phyloP scores from a whole-genome alignment of 306 rosid species.

The Heteromeles arbutifolia region DNA sequence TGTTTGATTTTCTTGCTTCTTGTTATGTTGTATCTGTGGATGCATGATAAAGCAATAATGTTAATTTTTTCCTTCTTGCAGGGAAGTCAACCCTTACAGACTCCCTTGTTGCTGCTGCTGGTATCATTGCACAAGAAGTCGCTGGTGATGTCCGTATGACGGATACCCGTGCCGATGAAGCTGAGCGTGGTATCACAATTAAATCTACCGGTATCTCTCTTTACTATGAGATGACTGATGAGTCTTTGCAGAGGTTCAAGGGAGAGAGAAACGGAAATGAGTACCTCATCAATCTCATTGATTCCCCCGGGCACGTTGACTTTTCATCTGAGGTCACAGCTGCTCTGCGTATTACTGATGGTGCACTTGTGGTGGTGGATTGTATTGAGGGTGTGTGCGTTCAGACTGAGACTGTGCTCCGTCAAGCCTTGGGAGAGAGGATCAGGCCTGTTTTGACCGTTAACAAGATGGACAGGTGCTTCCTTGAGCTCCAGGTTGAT shows the following conservation, averaged over 20 bases:
- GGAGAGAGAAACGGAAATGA: slow-evolving; percentile 77
- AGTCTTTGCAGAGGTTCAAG: slow-evolving; percentile 42
- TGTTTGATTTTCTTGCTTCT: not conserved
- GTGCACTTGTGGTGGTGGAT: slow-evolving; percentile 88
- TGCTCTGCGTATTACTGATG: slow-evolving; percentile 90
- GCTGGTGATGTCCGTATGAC: slow-evolving; percentile 97
- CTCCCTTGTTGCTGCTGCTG: slow-evolving; percentile 94
- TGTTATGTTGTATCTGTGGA: not conserved
- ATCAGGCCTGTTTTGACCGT: slow-evolving; percentile 81
- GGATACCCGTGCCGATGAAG: slow-evolving; percentile 87
- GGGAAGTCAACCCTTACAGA: slow-evolving; percentile 66
- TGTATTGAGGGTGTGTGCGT: slow-evolving; percentile 93
- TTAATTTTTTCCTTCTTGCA: not conserved
- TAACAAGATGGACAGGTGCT: slow-evolving; percentile 95
- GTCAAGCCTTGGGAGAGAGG: slow-evolving; percentile 93
- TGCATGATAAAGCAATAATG: not conserved
- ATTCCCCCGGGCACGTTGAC: slow-evolving; percentile 88
- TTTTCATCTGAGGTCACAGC: slow-evolving; percentile 95
- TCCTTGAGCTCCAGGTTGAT: slow-evolving; percentile 93
- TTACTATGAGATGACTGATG: slow-evolving; percentile 76
- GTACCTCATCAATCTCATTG: slow-evolving; percentile 89
- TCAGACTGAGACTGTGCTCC: slow-evolving; percentile 83
- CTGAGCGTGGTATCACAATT: slow-evolving; percentile 92
- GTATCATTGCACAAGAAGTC: slow-evolving; percentile 78
- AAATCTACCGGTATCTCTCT: slow-evolving; percentile 94